Base-by-base conservation (phyloP, 805 yeast genomes). In the Ogataea populi-albae region DNA sequence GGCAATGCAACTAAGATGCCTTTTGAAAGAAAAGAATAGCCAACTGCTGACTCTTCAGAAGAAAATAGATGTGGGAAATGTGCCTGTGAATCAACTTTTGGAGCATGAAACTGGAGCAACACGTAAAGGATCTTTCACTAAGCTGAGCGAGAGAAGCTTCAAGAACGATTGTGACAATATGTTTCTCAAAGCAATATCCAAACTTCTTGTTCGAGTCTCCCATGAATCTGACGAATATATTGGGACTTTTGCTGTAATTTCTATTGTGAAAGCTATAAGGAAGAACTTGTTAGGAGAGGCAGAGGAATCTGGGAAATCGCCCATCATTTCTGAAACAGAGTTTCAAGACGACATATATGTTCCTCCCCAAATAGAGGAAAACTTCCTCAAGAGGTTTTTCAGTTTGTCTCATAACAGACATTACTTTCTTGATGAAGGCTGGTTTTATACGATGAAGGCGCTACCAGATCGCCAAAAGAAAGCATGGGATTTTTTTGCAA, bases 221-320 rank as follows among this genome's bases (percentile, higher is more conserved):
- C 16, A 30, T 10, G 50, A 46, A 29, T 33, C 40, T 18, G 47
- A 43, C 23, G 54, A 46, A 17, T 49, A 47, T 24, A 45, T 49
- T n/a, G 54, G 54, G 10, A 37, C 49, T 6, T 47, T 47, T 30
- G 54, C 54, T 4, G 43, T 49, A 11, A 49, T 49, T 6, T 45
- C 54, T 7, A 49, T 47, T 10, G 52, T 49, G 7, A 41, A 49
- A 33, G 46, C 51, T 4, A 45, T 49, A 12, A 36, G 47, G 10
- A 46, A 40, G 26, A 43, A 33, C 17, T 34, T 49, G 16, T 19
- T 43, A 22, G 52, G 50, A 8, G 41, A 30, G 7, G 21, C 35
- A 3, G 39, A 23, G 2, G 33, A 35, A 3, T 10, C 35, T 3
- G 34, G 37, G 14, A 32, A 26, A 5, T 39, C 46, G 2, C 50